Percentiles rank a stretch among this genome's conserved stretches.
Evolutionary conservation across 2,329 filamentous ascomycete genomes (phyloP).

Genomic region (Fusarium oxysporum): DNA sequence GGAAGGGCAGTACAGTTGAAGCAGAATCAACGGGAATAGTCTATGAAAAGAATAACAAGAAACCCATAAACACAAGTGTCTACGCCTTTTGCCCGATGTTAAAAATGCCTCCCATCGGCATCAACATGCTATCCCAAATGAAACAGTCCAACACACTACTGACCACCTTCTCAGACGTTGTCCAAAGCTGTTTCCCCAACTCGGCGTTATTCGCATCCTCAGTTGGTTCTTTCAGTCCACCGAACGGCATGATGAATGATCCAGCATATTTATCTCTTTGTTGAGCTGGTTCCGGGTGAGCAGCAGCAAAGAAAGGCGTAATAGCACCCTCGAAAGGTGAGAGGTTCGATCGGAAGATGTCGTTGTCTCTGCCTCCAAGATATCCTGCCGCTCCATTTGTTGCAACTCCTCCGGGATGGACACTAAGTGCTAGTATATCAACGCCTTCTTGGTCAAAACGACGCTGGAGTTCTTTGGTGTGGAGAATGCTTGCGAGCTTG

Average conservation of each 20-base stretch:
- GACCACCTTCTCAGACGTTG: neutral
- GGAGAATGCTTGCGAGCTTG: neutral
- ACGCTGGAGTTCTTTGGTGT: neutral
- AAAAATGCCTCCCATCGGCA: neutral
- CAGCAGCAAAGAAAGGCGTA: neutral
- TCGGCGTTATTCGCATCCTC: neutral
- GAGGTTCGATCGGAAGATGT: neutral
- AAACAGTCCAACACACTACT: neutral
- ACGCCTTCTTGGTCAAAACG: neutral
- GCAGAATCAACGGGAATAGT: neutral
- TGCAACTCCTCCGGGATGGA: neutral
- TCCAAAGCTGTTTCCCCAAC: neutral
- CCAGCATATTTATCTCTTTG: neutral
- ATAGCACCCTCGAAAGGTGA: neutral
- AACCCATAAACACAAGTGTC: accelerated
- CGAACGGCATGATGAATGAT: neutral
- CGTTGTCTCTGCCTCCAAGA: neutral
- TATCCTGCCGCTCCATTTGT: neutral
- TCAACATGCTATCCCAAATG: neutral
- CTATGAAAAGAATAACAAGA: neutral
- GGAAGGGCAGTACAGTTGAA: neutral
- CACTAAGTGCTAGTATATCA: neutral
- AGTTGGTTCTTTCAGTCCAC: neutral
- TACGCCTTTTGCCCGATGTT: neutral
- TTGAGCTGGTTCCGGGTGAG: neutral